Base-by-base conservation (phyloP, 1,284 basidiomycete genomes). In the Thelephora terrestris region DNA sequence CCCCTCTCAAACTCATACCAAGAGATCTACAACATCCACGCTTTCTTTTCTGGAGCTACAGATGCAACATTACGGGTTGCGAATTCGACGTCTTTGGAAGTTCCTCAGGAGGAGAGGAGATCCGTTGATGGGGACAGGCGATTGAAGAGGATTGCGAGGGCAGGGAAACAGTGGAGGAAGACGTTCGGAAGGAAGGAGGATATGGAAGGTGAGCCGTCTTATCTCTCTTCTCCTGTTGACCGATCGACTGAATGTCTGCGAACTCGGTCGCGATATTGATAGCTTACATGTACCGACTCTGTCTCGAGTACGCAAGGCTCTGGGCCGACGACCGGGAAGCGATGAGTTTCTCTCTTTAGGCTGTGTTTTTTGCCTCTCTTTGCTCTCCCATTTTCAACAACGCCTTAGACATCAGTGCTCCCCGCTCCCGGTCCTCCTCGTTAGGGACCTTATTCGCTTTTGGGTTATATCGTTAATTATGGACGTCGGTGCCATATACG, bases 21-120 rank as follows among this genome's bases (percentile, higher is more conserved):
- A 48, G 93, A 96, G 66, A 79, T 97, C 46, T 95, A 96, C 69
- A 93, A 95, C 60, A 79, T 97, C 48, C 79, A 89, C 61, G 76
- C 89, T 4, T 96, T 84, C 71, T 96, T 95, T 70, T 89, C 88
- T 1, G 91, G 91, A 2, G 79, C 85, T 2, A 78, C 86, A 1
- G 62, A 69, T 5, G 71, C 80, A 1, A 79, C 81, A 49, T 64
- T 85, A 12, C 62, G 70, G 16, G 70, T 76, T 0, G 71, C 75
- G 36, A 83, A 81, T 52, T 70, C 72, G n/a, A 73, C 71, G 0
- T 54, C 63, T 14, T 53, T 60, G 25, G 25, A 51, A 12, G 29
- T 54, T 34, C 55, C 64, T 12, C 55, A 62, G 20, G 57, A 53
- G 17, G 55, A 63, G 52, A 58, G 70, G 58, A 56, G 71, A 61